These are phyloP conservation scores for Penstemon davidsonii DNA, from an alignment of 257 asterid species.

Conservation along the genomic window DNA sequence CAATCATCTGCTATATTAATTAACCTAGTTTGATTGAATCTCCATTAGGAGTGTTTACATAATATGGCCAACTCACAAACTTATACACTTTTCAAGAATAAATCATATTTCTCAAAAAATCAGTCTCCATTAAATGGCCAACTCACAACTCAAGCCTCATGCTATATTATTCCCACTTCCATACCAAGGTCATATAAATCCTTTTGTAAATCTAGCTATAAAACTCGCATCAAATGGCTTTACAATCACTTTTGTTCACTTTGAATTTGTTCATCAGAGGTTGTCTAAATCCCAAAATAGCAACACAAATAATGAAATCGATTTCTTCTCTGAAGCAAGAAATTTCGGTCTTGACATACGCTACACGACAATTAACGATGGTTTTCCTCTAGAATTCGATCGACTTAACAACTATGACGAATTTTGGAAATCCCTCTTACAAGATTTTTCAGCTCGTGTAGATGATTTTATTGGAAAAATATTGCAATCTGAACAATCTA, in stretches of 20 bases:
- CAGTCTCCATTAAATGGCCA: no score
- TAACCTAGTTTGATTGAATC: no score
- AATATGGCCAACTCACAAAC: no score
- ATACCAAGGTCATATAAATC: slow-evolving; percentile 14
- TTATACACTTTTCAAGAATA: no score
- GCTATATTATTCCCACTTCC: no score
- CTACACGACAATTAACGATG: slow-evolving; percentile 36
- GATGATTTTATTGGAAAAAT: slow-evolving; percentile 34
- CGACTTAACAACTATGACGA: slow-evolving; percentile 21
- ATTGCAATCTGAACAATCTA: slow-evolving; percentile 23
- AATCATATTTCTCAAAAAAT: no score
- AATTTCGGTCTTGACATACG: slow-evolving; percentile 36
- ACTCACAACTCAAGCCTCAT: no score
- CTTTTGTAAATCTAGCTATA: slow-evolving; percentile 61
- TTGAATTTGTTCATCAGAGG: slow-evolving; percentile 50
- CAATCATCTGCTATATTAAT: no score
- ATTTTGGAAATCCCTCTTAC: slow-evolving; percentile 11
- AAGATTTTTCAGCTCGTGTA: slow-evolving; percentile 32
- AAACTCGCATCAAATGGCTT: slow-evolving; percentile 72
- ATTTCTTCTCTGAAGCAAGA: slow-evolving; percentile 29
- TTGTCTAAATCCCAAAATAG: slow-evolving; percentile 42
- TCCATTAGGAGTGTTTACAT: no score
- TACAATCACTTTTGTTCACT: slow-evolving; percentile 60
- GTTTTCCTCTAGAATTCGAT: slow-evolving; percentile 37
- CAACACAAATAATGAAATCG: neutral